A percentile compares a stretch with the other conserved stretches of the same genome.
These are phyloP conservation scores for Sungouiella blattae DNA, from an alignment of 805 yeast genomes.

Conservation along the genomic window DNA sequence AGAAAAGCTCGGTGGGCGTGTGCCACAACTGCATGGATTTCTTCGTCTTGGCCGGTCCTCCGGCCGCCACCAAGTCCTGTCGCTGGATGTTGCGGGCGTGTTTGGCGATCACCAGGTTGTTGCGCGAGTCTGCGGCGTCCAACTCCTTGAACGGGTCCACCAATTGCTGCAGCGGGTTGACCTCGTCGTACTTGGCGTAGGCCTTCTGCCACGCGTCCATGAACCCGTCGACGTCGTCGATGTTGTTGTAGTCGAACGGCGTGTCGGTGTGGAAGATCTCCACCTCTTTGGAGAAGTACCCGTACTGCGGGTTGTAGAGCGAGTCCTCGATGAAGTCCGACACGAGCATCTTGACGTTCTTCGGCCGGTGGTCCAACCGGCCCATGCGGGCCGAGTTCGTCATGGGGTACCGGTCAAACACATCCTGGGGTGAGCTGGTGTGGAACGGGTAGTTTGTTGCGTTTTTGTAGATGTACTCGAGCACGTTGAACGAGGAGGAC, in stretches of 20 bases:
- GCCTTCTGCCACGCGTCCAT: slow-evolving; percentile 64
- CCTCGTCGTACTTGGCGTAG: slow-evolving; percentile 49
- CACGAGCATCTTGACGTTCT: slow-evolving; percentile 62
- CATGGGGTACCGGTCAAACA: slow-evolving; percentile 33
- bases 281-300: slow-evolving; percentile 76
- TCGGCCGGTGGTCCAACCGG: slow-evolving; percentile 47
- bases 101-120: slow-evolving; percentile 19
- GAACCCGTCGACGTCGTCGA: slow-evolving; percentile 66
- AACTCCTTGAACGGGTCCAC: slow-evolving; percentile 1
- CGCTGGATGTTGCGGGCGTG: slow-evolving; percentile 24
- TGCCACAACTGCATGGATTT: slow-evolving; percentile 75
- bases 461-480: slow-evolving; percentile 35
- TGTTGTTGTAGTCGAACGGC: slow-evolving; percentile 59
- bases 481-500: slow-evolving; percentile 21
- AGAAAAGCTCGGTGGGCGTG: slow-evolving; percentile 83
- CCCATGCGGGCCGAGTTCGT: slow-evolving; percentile 32
- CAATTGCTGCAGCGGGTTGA: background rate
- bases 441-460: slow-evolving; percentile 42
- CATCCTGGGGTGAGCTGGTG: slow-evolving; percentile 35
- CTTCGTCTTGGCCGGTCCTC: slow-evolving; percentile 14
- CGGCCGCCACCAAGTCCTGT: slow-evolving; percentile 15
- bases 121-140: slow-evolving; percentile 4
- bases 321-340: slow-evolving; percentile 84
- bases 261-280: slow-evolving; percentile 66
- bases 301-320: slow-evolving; percentile 75